These are phyloP conservation scores for Brassica carinata DNA, from an alignment of 345 rosid genomes.

Conservation along the genomic window DNA sequence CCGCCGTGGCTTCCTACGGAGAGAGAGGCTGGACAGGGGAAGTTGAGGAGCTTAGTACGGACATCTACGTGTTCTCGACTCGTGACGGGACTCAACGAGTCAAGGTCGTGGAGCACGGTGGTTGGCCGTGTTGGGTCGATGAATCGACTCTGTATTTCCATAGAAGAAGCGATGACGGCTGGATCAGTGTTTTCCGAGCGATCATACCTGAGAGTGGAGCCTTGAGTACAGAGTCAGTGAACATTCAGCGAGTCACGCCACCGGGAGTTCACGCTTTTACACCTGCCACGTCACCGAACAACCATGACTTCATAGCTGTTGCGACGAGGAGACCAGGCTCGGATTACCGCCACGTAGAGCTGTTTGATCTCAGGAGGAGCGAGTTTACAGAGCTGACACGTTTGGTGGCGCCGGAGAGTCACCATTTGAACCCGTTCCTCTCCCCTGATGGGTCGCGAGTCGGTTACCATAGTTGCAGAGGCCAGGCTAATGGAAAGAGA, in stretches of 20 bases:
- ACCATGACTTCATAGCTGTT: slow-evolving; percentile 65
- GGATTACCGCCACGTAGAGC: slow-evolving; percentile 79
- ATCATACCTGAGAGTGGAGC: slow-evolving; percentile 42
- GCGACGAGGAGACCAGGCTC: slow-evolving; percentile 68
- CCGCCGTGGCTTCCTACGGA: slow-evolving; percentile 82
- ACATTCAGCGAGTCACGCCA: slow-evolving; percentile 67
- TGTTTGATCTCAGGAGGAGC: slow-evolving; percentile 54
- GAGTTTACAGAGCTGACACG: slow-evolving; percentile 72
- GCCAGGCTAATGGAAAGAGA: slow-evolving; percentile 43
- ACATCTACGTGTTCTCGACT: slow-evolving; percentile 72
- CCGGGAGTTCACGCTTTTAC: slow-evolving; percentile 85
- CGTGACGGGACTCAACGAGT: slow-evolving; percentile 70
- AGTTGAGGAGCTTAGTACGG: slow-evolving; percentile 71
- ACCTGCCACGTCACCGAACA: slow-evolving; percentile 87
- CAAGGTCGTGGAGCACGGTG: slow-evolving; percentile 81
- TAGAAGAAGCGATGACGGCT: slow-evolving; percentile 61
- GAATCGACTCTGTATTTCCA: slow-evolving; percentile 76
- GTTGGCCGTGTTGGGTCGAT: slow-evolving; percentile 93
- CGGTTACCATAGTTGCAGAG: slow-evolving; percentile 88
- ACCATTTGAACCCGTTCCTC: slow-evolving; percentile 83
- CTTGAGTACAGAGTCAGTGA: slow-evolving; percentile 49
- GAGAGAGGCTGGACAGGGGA: slow-evolving; percentile 73
- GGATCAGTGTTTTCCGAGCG: slow-evolving; percentile 81
- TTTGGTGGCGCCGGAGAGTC: slow-evolving; percentile 61
- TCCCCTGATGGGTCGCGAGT: slow-evolving; percentile 73